Evolutionary conservation across 2,329 filamentous ascomycete genomes (phyloP).

Genomic region (Fonsecaea erecta): DNA sequence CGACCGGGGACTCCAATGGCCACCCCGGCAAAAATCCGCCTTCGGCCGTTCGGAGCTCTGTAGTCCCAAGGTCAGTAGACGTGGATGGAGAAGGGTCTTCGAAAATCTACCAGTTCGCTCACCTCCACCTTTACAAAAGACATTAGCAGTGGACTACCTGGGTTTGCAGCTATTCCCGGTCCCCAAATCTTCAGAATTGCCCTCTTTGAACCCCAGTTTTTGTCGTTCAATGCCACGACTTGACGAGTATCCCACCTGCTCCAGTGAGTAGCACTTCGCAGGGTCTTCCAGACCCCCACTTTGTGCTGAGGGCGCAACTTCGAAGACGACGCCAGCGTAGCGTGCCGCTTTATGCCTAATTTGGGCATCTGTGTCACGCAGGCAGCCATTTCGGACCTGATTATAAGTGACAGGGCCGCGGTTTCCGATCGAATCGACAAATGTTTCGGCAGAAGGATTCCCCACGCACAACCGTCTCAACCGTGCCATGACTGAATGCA

Average conservation of each 20-base stretch:
- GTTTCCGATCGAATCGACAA: neutral
- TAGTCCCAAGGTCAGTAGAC: neutral
- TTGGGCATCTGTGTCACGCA: neutral
- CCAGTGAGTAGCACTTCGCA: neutral
- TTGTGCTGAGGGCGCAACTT: neutral
- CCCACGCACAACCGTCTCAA: neutral
- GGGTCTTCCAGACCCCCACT: neutral
- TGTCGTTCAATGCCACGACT: neutral
- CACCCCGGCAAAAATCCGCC: neutral
- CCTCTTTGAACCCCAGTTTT: neutral
- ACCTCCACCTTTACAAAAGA: neutral
- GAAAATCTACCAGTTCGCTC: neutral
- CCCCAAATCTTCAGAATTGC: neutral
- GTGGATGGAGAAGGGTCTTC: neutral
- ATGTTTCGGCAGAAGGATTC: neutral
- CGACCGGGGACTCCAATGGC: neutral
- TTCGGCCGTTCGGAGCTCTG: neutral
- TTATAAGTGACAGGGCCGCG: neutral
- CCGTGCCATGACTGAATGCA: neutral
- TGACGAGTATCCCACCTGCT: neutral
- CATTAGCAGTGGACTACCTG: neutral
- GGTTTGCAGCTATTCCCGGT: neutral
- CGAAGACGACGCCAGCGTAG: neutral
- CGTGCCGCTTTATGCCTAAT: neutral
- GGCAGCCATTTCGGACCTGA: neutral